A percentile compares a stretch with the other conserved stretches of the same genome.
Evolutionary conservation across 1,284 basidiomycete species (phyloP).

Genomic region (Polyporus tsugae): DNA sequence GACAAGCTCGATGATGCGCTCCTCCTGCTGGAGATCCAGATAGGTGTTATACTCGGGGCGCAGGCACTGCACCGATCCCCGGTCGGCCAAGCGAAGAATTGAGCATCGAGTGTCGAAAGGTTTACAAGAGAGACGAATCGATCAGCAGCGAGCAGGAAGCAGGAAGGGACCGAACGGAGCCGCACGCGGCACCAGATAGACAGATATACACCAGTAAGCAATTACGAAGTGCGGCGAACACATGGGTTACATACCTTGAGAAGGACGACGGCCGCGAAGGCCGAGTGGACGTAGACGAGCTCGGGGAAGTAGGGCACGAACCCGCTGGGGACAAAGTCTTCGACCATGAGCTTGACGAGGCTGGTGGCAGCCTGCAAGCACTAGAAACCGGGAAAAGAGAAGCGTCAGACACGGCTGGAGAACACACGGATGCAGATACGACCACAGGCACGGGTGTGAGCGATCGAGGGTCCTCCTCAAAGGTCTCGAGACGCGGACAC

Average conservation of each 20-base stretch:
- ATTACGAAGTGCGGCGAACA: not conserved
- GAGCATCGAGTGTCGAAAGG: not conserved
- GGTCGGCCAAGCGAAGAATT: not conserved
- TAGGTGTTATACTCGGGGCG: slow-evolving; percentile 40
- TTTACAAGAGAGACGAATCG: not conserved
- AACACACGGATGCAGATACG: slow-evolving; percentile 19
- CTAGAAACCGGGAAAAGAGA: slow-evolving; percentile 29
- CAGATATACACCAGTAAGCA: not conserved
- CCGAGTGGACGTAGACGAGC: slow-evolving; percentile 49
- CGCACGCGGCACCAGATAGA: not conserved
- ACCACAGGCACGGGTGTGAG: not conserved
- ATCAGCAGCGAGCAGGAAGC: not conserved
- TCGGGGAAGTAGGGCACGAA: slow-evolving; percentile 52
- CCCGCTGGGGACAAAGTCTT: slow-evolving; percentile 40
- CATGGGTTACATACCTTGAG: slow-evolving; percentile 38
- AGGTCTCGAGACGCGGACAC: slow-evolving; percentile 2
- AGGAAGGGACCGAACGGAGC: not conserved
- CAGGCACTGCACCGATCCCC: slow-evolving; percentile 32
- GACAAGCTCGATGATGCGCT: slow-evolving; percentile 38
- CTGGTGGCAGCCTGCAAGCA: slow-evolving; percentile 43
- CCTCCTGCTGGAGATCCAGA: slow-evolving; percentile 38
- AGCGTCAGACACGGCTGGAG: slow-evolving; percentile 25
- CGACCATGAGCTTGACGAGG: slow-evolving; percentile 42
- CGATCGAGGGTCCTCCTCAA: slow-evolving; percentile 1
- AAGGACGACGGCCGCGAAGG: slow-evolving; percentile 51